Evolutionary conservation across 306 rosid species (phyloP), one percentile per base, ranked within the genome.

Genomic region (Prunus dulcis): DNA sequence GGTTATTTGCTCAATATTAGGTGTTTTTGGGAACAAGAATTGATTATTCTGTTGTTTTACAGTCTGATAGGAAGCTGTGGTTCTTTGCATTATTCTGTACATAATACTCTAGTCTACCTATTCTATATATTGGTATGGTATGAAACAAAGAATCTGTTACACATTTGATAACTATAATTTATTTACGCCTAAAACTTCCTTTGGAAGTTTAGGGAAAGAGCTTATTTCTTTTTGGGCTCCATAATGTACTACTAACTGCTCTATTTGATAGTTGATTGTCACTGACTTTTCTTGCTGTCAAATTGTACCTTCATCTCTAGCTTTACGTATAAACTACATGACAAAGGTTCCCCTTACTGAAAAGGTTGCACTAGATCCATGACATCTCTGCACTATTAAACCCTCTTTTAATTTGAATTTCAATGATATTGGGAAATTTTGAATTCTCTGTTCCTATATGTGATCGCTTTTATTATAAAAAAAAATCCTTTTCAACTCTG

Each of bases 401-500:
- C 41, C 2, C 41, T 34, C 8, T 34, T 34, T 34, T 34, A 34
- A 34, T 34, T 34, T 34, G 41, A 34, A 34, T 34, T 34, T 5
- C 41, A 34, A 34, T 34, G 41, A 34, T 34, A 6, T 34, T 34
- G 41, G 41, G 41, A 34, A 34, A 34, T 34, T 34, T 34, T 34
- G 41, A 34, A 34, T 34, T 34, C 41, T 34, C 41, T 34, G 41
- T 34, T 34, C 41, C 41, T 7, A 38, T 1, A 38, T 0, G 43
- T 38, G 43, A 38, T 38, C 9, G 9, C 9, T 38, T 38, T 0
- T 0, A 0, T 23, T 23, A n/a, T 1, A 1, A 6, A 1, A 7
- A 38, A 38, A 38, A 38, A 1, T 32, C 43, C 43, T 38, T 38
- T 38, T 38, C 43, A 38, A 38, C 43, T 38, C 43, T 6, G 9